These are phyloP conservation scores for Tillandsia leiboldiana DNA, from an alignment of 176 grass and related monocot species.

Conservation along the genomic window DNA sequence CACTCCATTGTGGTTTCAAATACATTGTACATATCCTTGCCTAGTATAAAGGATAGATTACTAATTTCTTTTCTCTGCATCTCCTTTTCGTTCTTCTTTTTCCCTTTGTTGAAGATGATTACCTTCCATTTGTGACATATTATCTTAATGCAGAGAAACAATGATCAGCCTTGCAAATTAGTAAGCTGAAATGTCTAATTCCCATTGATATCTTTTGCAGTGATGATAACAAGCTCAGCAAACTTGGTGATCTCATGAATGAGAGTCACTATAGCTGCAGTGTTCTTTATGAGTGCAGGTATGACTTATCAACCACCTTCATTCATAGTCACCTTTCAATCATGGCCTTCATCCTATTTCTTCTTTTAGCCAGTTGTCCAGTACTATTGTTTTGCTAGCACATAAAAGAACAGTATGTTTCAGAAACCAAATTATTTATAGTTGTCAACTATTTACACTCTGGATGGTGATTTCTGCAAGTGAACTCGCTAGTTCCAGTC, in stretches of 20 bases:
- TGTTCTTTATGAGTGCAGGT: slow-evolving; percentile 92
- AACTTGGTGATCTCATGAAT: slow-evolving; percentile 82
- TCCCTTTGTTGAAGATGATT: too few species aligned
- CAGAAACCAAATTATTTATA: too few species aligned
- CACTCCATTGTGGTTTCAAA: too few species aligned
- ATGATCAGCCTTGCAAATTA: neutral
- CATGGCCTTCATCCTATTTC: neutral
- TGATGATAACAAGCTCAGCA: slow-evolving; percentile 60
- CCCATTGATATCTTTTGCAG: slow-evolving; percentile 18
- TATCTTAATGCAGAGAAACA: neutral
- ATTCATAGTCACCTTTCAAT: neutral
- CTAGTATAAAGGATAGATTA: neutral
- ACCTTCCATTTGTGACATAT: too few species aligned
- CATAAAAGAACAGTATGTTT: too few species aligned
- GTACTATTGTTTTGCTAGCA: too few species aligned
- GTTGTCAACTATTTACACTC: too few species aligned
- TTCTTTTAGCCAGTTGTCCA: too few species aligned
- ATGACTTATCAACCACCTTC: neutral
- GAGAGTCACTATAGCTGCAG: slow-evolving; percentile 89
- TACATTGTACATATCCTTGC: neutral
- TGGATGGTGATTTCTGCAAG: too few species aligned
- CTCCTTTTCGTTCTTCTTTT: neutral
- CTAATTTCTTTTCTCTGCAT: neutral
- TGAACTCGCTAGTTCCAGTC: too few species aligned
- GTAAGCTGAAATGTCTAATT: neutral